Conservation (phyloP, 768 basidiomycete species). For the Kwoniella mangroviensis region DNA sequence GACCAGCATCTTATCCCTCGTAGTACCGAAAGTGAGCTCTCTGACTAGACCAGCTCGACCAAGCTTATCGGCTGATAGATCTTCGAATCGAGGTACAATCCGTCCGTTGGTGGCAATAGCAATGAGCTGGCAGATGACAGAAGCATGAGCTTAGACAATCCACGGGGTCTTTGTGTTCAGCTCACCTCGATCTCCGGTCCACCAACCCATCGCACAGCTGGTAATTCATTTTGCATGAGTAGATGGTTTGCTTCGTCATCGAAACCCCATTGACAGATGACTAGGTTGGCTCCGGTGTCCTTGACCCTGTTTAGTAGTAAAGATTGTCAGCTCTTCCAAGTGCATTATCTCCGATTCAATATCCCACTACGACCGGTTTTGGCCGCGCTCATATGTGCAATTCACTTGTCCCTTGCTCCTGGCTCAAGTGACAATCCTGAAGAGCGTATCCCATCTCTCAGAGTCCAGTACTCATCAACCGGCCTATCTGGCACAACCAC, state of each 20-base stretch:
- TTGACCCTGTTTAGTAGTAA: conserved; percentile 67
- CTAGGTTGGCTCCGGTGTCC: conserved; percentile 94
- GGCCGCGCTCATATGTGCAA: too few relatives aligned
- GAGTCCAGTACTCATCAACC: too few relatives aligned
- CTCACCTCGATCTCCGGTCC: conserved; percentile 96
- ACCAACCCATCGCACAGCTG: conserved; percentile 98
- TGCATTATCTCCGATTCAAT: too few relatives aligned
- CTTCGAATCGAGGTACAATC: conserved; percentile 97
- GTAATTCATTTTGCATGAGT: conserved; percentile 95
- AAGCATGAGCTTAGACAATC: neutral
- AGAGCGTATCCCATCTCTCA: too few relatives aligned
- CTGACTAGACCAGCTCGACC: conserved; percentile 92
- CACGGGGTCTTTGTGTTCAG: neutral
- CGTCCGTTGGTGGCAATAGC: conserved; percentile 98
- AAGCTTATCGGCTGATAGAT: conserved; percentile 85
- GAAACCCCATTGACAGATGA: conserved; percentile 99
- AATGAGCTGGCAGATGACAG: conserved; percentile 69
- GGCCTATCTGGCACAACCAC: too few relatives aligned
- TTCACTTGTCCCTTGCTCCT: too few relatives aligned
- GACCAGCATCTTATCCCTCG: conserved; percentile 98
- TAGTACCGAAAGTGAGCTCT: conserved; percentile 95
- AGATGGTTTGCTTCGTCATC: conserved; percentile 99
- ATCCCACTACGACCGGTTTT: too few relatives aligned
- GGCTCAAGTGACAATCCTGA: too few relatives aligned
- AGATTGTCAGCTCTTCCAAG: conserved; percentile 9